Conservation (phyloP, 208 protist species). For the Wallacemonas rigidus region DNA sequence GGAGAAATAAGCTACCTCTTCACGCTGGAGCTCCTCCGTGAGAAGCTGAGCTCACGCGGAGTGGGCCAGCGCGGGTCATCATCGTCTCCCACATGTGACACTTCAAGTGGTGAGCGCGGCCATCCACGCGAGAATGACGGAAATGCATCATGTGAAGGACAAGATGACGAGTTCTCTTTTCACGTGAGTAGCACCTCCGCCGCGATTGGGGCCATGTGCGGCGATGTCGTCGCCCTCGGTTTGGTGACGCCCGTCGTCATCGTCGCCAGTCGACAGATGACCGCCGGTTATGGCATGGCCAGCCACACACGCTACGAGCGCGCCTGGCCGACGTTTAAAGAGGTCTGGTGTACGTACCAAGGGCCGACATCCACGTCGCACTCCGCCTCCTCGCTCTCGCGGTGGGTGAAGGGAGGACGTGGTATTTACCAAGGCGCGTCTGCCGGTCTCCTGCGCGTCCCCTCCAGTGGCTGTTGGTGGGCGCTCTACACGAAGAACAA, state of each 20-base stretch:
- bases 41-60: not conserved
- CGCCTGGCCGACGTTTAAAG: slow-evolving; percentile 36
- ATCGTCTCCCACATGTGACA: too few species aligned
- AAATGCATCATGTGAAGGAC: not conserved
- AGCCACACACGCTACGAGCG: slow-evolving; percentile 47
- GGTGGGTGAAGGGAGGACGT: slow-evolving; percentile 12
- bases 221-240: slow-evolving; percentile 63
- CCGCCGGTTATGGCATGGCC: slow-evolving; percentile 75
- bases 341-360: slow-evolving; percentile 61
- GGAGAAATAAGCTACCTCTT: slow-evolving; percentile 79
- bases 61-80: too few species aligned
- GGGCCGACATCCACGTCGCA: not conserved
- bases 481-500: slow-evolving; percentile 78
- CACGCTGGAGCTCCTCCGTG: slow-evolving; percentile 60
- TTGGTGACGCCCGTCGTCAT: slow-evolving; percentile 70
- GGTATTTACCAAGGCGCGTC: slow-evolving; percentile 74
- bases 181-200: slow-evolving; percentile 46
- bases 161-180: slow-evolving; percentile 23
- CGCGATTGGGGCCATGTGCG: slow-evolving; percentile 72
- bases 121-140: too few species aligned
- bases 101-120: too few species aligned
- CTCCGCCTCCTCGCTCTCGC: not conserved
- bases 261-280: slow-evolving; percentile 84
- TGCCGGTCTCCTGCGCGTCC: slow-evolving; percentile 67
- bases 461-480: slow-evolving; percentile 87